These are phyloP conservation scores for Phlebiopsis gigantea DNA, from an alignment of 768 basidiomycete genomes.

Conservation along the genomic window DNA sequence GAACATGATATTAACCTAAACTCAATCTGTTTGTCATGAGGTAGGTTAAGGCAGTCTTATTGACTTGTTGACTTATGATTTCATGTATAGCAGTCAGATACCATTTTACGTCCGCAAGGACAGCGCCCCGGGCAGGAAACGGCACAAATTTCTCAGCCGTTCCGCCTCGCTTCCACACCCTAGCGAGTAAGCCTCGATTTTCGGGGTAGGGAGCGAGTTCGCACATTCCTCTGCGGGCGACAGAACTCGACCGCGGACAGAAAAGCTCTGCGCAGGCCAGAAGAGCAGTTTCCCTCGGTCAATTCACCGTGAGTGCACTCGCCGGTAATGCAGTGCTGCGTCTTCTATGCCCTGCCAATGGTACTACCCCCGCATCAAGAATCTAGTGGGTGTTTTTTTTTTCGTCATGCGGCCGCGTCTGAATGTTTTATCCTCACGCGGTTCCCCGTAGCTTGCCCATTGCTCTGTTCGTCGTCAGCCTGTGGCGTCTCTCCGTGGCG, in stretches of 20 bases:
- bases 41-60: not conserved
- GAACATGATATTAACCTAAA: no score
- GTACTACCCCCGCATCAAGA: constrained; percentile 52
- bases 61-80: constrained; percentile 25
- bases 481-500: constrained; percentile 73
- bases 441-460: constrained; percentile 51
- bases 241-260: constrained; percentile 36
- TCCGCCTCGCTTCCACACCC: constrained; percentile 58
- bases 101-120: constrained; percentile 55
- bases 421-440: not conserved
- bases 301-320: constrained; percentile 59
- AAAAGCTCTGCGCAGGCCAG: constrained; percentile 23
- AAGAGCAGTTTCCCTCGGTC: constrained; percentile 45
- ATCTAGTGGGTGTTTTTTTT: constrained; percentile 46
- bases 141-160: constrained; percentile 32
- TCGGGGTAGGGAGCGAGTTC: constrained; percentile 62
- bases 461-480: constrained; percentile 56
- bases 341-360: constrained; percentile 66
- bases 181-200: constrained; percentile 63
- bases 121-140: constrained; percentile 37
- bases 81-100: constrained; percentile 46
- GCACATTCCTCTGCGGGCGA: constrained; percentile 38
- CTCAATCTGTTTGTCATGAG: not conserved
- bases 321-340: constrained; percentile 62
- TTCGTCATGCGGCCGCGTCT: no score